Evolutionary conservation across 495 filamentous ascomycete species (phyloP).

Genomic region (Tuber indicum): DNA sequence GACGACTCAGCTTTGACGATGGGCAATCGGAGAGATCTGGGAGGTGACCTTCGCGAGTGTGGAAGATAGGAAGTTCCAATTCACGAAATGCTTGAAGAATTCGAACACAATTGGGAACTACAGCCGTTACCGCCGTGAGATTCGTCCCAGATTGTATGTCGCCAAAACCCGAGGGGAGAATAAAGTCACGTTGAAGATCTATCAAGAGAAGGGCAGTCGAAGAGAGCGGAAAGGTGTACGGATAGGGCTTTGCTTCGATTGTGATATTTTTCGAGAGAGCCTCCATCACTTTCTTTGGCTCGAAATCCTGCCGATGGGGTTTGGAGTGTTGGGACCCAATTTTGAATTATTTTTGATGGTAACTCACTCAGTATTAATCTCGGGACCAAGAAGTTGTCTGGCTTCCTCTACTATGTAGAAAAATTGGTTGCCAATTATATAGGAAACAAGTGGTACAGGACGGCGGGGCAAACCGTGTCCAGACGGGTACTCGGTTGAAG

Average conservation of each 20-base stretch:
- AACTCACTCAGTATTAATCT: not conserved
- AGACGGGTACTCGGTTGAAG: not conserved
- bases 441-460: not conserved
- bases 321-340: constrained; percentile 1
- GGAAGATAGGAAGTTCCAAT: constrained; percentile 57
- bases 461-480: not conserved
- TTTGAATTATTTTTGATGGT: not conserved
- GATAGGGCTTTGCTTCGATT: constrained; percentile 44
- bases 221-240: constrained; percentile 42
- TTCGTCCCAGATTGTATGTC: constrained; percentile 30
- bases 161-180: constrained; percentile 42
- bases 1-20: constrained; percentile 48
- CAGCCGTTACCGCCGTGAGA: constrained; percentile 9
- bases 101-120: constrained; percentile 25
- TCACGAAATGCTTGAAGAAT: constrained; percentile 56
- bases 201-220: constrained; percentile 44
- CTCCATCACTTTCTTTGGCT: constrained; percentile 3
- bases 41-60: constrained; percentile 57
- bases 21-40: constrained; percentile 51
- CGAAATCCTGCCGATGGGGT: not conserved
- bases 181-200: constrained; percentile 45
- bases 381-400: not conserved
- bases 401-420: not conserved
- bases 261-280: constrained; percentile 13
- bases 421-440: not conserved